Base-by-base conservation (phyloP, 352 stramenopile species). In the Pythium aphanidermatum region DNA sequence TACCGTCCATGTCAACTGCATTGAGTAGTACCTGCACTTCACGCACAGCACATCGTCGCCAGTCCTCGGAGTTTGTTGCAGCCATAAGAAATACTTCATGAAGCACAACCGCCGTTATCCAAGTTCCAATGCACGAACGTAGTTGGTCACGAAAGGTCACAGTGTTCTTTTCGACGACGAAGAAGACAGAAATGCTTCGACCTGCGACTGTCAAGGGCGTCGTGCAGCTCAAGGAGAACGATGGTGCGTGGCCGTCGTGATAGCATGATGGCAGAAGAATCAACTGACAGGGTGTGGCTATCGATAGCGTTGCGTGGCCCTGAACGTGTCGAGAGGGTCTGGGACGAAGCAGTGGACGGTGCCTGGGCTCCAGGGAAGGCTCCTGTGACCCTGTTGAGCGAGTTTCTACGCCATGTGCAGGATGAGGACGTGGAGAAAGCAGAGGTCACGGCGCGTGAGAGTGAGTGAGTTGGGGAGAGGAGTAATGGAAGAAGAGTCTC, bases 351-450 rank as follows among this genome's bases (percentile, higher is more conserved):
- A 12, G 62, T 73, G 7, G 72, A 90, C 24, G 74, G 70, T 5
- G 77, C 67, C 10, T 86, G 68, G 78, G 77, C 71, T 5, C 49
- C 51, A 11, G 75, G 74, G 19, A 87, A 90, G 34, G 70, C 71
- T 5, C 62, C 74, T 0, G 51, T 87, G 51, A 61, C 51, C 46
- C 56, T 83, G 34, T 57, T 85, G 16, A 86, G 65, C 19, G 64
- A 58, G 40, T 75, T 84, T 35, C 51, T 85, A 27, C 63, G 64
- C 54, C 63, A 74, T 46, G 53, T 76, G 10, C 65, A 90, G 34
- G 77, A 86, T 27, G 51, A 65, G 31, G 55, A 92, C 37, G 53
- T 74, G 13, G 60, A 74, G 37, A 36, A 76, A 26, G 70, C 72
- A 0, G 72, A 89, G 45, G 45, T 44, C 14, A 64, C 63, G 4